Evolutionary conservation across 108 stramenopile genomes (phyloP).

Genomic region (Cyclostephanos tholiformis): DNA sequence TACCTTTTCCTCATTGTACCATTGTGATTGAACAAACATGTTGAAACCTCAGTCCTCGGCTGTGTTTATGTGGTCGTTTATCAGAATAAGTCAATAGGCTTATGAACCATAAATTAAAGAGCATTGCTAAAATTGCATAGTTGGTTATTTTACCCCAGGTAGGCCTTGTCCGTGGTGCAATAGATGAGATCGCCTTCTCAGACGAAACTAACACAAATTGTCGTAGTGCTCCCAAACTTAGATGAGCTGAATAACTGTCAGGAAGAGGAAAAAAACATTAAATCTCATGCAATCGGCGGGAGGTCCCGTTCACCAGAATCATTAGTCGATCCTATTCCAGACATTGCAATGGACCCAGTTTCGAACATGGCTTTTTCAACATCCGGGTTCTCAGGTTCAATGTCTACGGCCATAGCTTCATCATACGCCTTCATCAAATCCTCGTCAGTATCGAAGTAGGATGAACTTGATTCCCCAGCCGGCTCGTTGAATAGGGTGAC

Average conservation of each 20-base stretch:
- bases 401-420: conserved; percentile 42
- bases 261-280: not conserved
- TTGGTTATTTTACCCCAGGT: no score
- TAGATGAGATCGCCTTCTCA: not conserved
- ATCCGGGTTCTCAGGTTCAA: conserved; percentile 30
- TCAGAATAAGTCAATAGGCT: no score
- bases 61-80: no score
- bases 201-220: not conserved
- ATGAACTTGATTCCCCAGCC: conserved; percentile 31
- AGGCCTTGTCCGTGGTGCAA: no score
- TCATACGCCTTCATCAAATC: conserved; percentile 50
- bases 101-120: no score
- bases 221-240: not conserved
- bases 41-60: no score
- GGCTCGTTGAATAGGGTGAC: not conserved
- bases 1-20: no score
- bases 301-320: not conserved
- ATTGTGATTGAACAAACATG: no score
- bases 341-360: conserved; percentile 13
- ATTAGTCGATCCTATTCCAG: conserved; percentile 14
- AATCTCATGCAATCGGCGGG: not conserved
- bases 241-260: not conserved
- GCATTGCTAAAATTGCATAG: no score
- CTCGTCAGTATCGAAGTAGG: conserved; percentile 25
- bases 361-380: conserved; percentile 1